Base-by-base conservation (phyloP, 1,284 basidiomycete species). In the Heimioporus retisporus region DNA sequence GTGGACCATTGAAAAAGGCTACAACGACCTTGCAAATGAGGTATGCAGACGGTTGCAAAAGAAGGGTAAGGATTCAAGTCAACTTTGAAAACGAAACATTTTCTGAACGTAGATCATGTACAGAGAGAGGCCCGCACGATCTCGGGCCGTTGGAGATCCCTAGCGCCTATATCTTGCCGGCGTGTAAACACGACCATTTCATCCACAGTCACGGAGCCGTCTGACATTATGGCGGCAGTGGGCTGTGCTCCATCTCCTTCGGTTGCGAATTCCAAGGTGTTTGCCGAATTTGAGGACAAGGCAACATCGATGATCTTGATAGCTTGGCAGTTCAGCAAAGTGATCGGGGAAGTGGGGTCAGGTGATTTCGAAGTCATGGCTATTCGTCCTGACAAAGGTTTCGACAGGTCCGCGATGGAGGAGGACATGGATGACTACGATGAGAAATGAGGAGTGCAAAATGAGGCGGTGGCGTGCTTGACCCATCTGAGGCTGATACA, bases 71-170 rank as follows among this genome's bases (percentile, higher is more conserved):
- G 11, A 40, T 40, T 11, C 35, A 16, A 2, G 19, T 65, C 2
- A n/a, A 31, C 1, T 23, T 23, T 61, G 2, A 21, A 31, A 28
- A 44, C 40, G 10, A 4, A 4, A 10, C 31, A 28, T 25, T 1
- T 53, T 18, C 68, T 70, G 3, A 69, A 23, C 14, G 2, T 31
- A 21, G 31, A 28, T 11, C 35, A 40, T 40, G 35, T 40, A 10
- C 60, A 70, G 69, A 28, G n/a, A n/a, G 28, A 62, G 40, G 25
- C 58, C 0, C 69, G 69, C 25, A n/a, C 56, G 15, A 60, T 61
- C 42, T 70, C 60, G 2, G 69, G 68, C 2, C 61, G 61, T 25
- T 72, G 70, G 69, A 60, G 69, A 28, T 59, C 70, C 31, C 70
- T 72, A 51, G 64, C 69, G 3, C 70, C 44, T 64, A 72, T 51